phyloP scores from a whole-genome alignment of 2,329 filamentous ascomycete genomes.

The Trichoderma sp. region DNA sequence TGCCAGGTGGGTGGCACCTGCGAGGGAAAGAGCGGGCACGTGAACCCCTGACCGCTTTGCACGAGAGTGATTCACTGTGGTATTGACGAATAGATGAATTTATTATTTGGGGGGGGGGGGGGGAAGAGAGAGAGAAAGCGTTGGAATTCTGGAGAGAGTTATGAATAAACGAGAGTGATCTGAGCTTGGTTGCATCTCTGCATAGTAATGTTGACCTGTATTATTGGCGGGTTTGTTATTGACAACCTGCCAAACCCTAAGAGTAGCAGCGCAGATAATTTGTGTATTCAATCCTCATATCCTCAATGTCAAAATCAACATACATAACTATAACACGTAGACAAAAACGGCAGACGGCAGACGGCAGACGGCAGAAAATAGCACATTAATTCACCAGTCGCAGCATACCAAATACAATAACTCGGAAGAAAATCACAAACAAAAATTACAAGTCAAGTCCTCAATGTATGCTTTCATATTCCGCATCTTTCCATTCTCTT shows the following conservation, averaged over 20 bases:
- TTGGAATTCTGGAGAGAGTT: too few relatives aligned
- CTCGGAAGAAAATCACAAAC: background rate
- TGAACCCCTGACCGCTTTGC: background rate
- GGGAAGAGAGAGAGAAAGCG: too few relatives aligned
- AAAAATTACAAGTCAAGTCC: background rate
- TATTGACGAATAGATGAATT: too few relatives aligned
- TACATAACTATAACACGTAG: background rate
- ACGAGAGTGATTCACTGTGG: conserved; percentile 2
- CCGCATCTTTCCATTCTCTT: background rate
- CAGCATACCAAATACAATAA: background rate
- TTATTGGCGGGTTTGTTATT: too few relatives aligned
- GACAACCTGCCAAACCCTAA: too few relatives aligned
- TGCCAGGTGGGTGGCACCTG: conserved; percentile 5
- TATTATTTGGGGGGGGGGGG: too few relatives aligned
- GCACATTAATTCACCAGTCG: background rate
- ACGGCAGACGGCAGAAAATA: background rate
- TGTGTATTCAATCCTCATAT: background rate
- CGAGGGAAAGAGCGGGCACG: conserved; percentile 3
- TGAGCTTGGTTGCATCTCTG: too few relatives aligned
- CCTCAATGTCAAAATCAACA: background rate
- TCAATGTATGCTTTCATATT: background rate
- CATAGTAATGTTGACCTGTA: too few relatives aligned
- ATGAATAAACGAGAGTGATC: too few relatives aligned
- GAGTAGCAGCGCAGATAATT: background rate
- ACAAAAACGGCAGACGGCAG: background rate